Evolutionary conservation across 2,329 filamentous ascomycete genomes (phyloP).

Genomic region (Rosellinia necatrix): DNA sequence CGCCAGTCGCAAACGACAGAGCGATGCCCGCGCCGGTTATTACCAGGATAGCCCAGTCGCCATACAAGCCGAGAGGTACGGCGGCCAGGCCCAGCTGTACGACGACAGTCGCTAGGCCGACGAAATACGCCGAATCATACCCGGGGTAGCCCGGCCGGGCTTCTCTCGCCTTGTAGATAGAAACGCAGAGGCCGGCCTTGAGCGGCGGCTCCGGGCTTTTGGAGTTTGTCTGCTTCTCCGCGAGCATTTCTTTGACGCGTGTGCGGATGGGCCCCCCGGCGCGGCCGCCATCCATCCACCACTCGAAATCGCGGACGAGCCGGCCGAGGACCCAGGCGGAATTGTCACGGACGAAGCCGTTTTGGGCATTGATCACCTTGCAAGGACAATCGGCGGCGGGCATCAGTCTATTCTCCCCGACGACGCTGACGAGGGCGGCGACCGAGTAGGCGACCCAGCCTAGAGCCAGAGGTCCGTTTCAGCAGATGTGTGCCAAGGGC

Average conservation of each 20-base stretch:
- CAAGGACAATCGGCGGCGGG: constrained; percentile 9
- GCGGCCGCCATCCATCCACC: constrained; percentile 19
- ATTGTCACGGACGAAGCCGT: constrained; percentile 20
- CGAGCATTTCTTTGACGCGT: not conserved
- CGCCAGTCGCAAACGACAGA: constrained; percentile 12
- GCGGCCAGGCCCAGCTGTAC: constrained; percentile 24
- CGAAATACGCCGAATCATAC: constrained; percentile 9
- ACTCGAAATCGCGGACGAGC: constrained; percentile 20
- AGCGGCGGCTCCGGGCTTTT: not conserved
- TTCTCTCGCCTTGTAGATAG: not conserved
- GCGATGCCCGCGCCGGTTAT: constrained; percentile 12
- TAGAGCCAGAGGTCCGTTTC: not conserved
- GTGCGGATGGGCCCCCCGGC: not conserved
- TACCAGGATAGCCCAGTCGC: constrained; percentile 29
- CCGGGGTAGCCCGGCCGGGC: not conserved
- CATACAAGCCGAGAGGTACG: constrained; percentile 18
- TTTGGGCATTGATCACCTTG: constrained; percentile 22
- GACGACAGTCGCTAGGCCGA: constrained; percentile 6
- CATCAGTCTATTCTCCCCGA: constrained; percentile 26
- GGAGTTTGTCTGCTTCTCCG: not conserved
- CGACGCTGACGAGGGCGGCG: constrained; percentile 7
- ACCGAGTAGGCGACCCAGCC: constrained; percentile 25
- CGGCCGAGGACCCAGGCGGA: constrained; percentile 25
- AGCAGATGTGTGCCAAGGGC: not conserved
- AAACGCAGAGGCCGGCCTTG: not conserved